Conservation (phyloP, 345 rosid genomes). For the Hibiscus tridactylites region DNA sequence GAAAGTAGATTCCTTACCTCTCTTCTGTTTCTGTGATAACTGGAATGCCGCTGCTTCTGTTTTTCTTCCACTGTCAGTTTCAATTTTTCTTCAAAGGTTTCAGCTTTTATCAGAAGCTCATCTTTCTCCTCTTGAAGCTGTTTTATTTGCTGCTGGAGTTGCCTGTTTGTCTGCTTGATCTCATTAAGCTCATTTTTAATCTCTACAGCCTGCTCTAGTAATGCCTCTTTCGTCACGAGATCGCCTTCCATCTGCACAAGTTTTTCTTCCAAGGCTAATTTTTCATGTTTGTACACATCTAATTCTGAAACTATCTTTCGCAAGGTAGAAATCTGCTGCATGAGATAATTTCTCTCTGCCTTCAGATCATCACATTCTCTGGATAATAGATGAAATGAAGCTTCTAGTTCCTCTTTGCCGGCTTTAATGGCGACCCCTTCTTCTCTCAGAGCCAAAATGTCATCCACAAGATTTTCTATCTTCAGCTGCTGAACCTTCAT, state of each 20-base stretch:
- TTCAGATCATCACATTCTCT: conserved; percentile 30
- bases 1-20: conserved; percentile 17
- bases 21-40: conserved; percentile 6
- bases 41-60: conserved; percentile 18
- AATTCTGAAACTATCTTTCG: conserved; percentile 25
- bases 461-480: conserved; percentile 26
- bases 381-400: conserved; percentile 18
- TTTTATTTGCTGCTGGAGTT: conserved; percentile 27
- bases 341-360: conserved; percentile 24
- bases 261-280: conserved; percentile 28
- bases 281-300: conserved; percentile 30
- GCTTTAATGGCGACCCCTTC: conserved; percentile 23
- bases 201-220: conserved; percentile 22
- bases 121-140: conserved; percentile 42
- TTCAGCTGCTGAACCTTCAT: conserved; percentile 31
- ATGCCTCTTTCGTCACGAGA: conserved; percentile 19
- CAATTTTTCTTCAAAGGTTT: conserved; percentile 37
- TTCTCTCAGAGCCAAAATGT: conserved; percentile 22
- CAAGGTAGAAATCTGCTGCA: conserved; percentile 27
- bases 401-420: conserved; percentile 28
- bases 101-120: conserved; percentile 17
- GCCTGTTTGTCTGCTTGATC: conserved; percentile 32
- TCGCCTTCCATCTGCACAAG: conserved; percentile 27
- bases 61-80: conserved; percentile 25
- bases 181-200: conserved; percentile 29